phyloP scores from a whole-genome alignment of 2,329 filamentous ascomycete species.

The Ceratocystis harringtonii region DNA sequence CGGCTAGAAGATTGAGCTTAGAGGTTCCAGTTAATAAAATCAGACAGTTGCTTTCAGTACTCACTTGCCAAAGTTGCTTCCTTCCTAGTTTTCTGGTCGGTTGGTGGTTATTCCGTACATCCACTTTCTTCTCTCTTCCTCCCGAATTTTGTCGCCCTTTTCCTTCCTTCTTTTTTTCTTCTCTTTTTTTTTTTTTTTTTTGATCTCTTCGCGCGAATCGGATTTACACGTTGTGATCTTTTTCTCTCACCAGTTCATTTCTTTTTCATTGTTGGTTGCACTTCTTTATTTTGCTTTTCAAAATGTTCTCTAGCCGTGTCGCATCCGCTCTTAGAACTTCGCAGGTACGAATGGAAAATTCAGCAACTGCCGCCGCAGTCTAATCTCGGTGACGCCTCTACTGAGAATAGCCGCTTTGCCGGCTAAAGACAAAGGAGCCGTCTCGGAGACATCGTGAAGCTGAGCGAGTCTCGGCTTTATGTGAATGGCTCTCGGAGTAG shows the following conservation, averaged over 20 bases:
- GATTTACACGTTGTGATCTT: conserved; percentile 15
- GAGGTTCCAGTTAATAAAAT: not conserved
- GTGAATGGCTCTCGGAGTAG: conserved; percentile 7
- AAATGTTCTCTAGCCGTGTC: conserved; percentile 17
- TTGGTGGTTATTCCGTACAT: conserved; percentile 3
- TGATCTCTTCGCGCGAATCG: conserved; percentile 17
- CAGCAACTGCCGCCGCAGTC: not conserved
- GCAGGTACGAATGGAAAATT: conserved; percentile 2
- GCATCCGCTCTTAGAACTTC: conserved; percentile 16
- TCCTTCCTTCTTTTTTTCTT: conserved; percentile 4
- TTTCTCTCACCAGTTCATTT: conserved; percentile 8
- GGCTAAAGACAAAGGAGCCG: not conserved
- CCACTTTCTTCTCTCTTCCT: conserved; percentile 18
- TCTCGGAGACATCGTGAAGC: conserved; percentile 11
- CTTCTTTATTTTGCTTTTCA: conserved; percentile 18
- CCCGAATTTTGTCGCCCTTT: conserved; percentile 14
- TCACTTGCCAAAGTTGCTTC: not conserved
- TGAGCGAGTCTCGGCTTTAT: conserved; percentile 18
- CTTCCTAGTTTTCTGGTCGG: conserved; percentile 3
- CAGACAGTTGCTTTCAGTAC: not conserved
- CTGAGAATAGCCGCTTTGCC: not conserved
- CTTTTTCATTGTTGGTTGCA: conserved; percentile 13
- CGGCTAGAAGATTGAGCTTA: not conserved
- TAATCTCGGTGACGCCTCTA: not conserved
- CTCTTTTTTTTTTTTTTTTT: conserved; percentile 9